phyloP scores from a whole-genome alignment of 2,329 filamentous ascomycete genomes.

The Epicoccum nigrum region DNA sequence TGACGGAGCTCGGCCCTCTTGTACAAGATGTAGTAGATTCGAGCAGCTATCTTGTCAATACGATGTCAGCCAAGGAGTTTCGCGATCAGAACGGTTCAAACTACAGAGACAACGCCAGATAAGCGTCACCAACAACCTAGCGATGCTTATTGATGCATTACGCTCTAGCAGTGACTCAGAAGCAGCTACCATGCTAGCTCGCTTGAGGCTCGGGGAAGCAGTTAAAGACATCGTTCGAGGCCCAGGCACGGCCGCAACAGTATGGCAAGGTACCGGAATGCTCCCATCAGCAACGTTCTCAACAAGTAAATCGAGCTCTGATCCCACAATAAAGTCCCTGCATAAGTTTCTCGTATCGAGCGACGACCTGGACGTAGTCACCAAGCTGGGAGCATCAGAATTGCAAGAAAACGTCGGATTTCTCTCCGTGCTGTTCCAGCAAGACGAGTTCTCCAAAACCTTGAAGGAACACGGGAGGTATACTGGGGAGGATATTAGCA shows the following conservation, averaged over 20 bases:
- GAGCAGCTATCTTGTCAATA: background rate
- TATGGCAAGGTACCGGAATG: background rate
- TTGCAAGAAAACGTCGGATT: background rate
- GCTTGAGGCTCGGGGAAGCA: slow-evolving; percentile 1
- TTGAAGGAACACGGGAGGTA: too few relatives aligned
- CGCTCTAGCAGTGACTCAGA: background rate
- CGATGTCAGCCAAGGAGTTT: background rate
- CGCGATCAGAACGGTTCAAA: background rate
- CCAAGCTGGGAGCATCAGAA: background rate
- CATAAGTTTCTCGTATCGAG: too few relatives aligned
- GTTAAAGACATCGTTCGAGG: background rate
- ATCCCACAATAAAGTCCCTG: too few relatives aligned
- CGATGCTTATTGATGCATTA: background rate
- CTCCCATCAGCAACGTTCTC: background rate
- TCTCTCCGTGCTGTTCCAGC: background rate
- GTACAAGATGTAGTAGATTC: background rate
- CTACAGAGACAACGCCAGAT: background rate
- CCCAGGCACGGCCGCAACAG: too few relatives aligned
- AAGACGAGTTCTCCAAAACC: background rate
- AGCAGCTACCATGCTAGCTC: background rate
- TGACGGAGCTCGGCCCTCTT: background rate
- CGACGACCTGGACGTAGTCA: too few relatives aligned
- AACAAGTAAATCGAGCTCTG: background rate
- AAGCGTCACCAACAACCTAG: background rate
- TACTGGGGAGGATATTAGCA: too few relatives aligned